Evolutionary conservation across 345 rosid genomes (phyloP), one percentile per base, ranked within the genome.

Genomic region (Ailanthus altissimus): DNA sequence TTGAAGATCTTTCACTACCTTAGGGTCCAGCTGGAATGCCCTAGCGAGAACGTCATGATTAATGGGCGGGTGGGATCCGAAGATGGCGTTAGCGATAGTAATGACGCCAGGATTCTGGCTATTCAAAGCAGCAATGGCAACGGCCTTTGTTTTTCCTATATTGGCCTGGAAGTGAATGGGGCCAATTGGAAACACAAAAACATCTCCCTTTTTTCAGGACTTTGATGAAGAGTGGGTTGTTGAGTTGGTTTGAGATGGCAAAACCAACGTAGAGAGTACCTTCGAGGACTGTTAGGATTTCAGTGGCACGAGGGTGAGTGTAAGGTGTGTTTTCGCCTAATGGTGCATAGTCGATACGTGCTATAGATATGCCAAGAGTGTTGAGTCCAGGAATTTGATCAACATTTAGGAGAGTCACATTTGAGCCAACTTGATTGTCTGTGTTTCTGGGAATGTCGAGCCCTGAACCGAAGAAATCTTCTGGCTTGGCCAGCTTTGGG

Each of bases 251-350:
- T 47, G 81, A 79, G 23, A 70, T 60, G 16, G 79, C 75, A 28
- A 84, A 84, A 5, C 85, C 87, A 4, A 70, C 80, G 8, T 57
- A 67, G 7, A 82, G 80, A 23, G 72, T 80, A 5, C 83, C 85
- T 51, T 84, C 81, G 0, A 43, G 5, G 50, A 84, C 83, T 0
- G 79, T 25, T 1, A 79, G 64, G 56, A 82, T 64, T 66, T 84
- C 83, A 0, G 79, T 25, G 32, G 58, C 85, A 46, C 81, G 81
- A 18, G 81, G 80, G 45, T 84, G 87, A 8, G 75, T 57, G 75
- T 81, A 79, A 14, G 85, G 87, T 6, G 87, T 80, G 65, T 81
- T 84, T 16, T 51, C n/a, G 32, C 87, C 84, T 14, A 70, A 5
- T 8, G 83, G 81, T 36, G 77, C 87, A 21, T 16, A 74, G 82